A percentile compares a stretch with the other conserved stretches of the same genome.
phyloP scores from a whole-genome alignment of 108 stramenopile species.

The Fistulifera solaris region DNA sequence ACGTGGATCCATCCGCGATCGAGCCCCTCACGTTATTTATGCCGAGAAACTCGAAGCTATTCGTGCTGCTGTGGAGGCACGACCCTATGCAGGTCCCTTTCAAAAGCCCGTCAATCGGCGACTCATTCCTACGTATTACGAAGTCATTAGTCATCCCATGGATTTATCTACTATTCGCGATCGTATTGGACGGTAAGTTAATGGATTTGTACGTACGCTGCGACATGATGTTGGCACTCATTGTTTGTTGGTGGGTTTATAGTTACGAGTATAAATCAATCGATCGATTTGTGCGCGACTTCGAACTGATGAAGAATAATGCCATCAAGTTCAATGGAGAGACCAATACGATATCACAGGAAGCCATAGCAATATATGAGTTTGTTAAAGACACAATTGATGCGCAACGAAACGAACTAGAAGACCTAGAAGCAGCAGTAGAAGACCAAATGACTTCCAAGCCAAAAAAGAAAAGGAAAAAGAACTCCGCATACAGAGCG shows the following conservation, averaged over 20 bases:
- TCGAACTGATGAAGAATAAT: slow-evolving; percentile 78
- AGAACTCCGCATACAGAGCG: background rate
- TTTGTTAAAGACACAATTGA: slow-evolving; percentile 51
- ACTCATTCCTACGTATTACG: slow-evolving; percentile 55
- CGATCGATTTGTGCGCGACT: slow-evolving; percentile 56
- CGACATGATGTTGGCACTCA: background rate
- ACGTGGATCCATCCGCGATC: slow-evolving; percentile 67
- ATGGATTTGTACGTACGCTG: background rate
- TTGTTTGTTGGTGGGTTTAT: background rate
- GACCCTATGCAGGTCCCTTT: slow-evolving; percentile 58
- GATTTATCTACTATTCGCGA: slow-evolving; percentile 68
- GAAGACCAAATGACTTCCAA: slow-evolving; percentile 53
- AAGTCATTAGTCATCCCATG: slow-evolving; percentile 73
- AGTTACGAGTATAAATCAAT: slow-evolving; percentile 67
- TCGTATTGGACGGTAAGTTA: slow-evolving; percentile 51
- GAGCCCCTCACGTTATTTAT: slow-evolving; percentile 77
- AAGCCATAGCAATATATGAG: slow-evolving; percentile 65
- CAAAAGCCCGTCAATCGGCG: slow-evolving; percentile 56
- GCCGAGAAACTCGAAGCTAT: slow-evolving; percentile 68
- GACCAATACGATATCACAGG: slow-evolving; percentile 36
- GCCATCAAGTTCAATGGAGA: slow-evolving; percentile 78
- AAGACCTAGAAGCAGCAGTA: slow-evolving; percentile 65
- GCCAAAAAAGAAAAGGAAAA: slow-evolving; percentile 29
- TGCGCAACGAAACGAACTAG: slow-evolving; percentile 51
- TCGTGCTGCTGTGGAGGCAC: slow-evolving; percentile 44